Percentiles rank a stretch among this genome's conserved stretches.
These are phyloP conservation scores for Microbotryum intermedium DNA, from an alignment of 1,284 basidiomycete genomes.

Conservation along the genomic window DNA sequence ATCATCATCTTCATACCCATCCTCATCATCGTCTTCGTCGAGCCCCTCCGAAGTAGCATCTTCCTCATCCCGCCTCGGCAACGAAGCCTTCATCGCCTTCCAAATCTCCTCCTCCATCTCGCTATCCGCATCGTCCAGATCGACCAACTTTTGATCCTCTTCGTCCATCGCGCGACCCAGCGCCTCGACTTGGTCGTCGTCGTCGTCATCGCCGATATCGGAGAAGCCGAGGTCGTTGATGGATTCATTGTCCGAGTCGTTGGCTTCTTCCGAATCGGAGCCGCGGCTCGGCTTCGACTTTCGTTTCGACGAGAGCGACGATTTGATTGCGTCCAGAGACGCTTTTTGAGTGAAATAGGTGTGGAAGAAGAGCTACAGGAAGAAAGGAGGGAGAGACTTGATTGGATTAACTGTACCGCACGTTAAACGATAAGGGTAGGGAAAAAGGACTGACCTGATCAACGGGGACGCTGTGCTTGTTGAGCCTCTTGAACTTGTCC, in stretches of 20 bases:
- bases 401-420: constrained; percentile 34
- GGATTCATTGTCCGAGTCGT: constrained; percentile 7
- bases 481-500: constrained; percentile 65
- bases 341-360: constrained; percentile 42
- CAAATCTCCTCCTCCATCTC: constrained; percentile 41
- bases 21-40: constrained; percentile 50
- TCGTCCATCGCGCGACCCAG: constrained; percentile 15
- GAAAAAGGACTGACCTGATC: constrained; percentile 56
- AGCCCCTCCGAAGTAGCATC: constrained; percentile 48
- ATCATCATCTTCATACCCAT: constrained; percentile 65
- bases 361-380: constrained; percentile 55
- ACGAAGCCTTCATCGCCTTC: constrained; percentile 42
- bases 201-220: constrained; percentile 36
- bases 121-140: constrained; percentile 16
- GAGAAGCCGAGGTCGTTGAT: constrained; percentile 19
- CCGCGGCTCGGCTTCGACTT: constrained; percentile 36
- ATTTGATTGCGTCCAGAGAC: constrained; percentile 26
- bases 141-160: neutral
- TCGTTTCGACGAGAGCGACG: constrained; percentile 23
- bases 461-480: constrained; percentile 66
- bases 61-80: constrained; percentile 38
- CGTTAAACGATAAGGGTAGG: neutral
- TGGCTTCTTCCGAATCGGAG: constrained; percentile 36
- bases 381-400: constrained; percentile 52
- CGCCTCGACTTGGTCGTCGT: constrained; percentile 38